Evolutionary conservation across 1,284 basidiomycete genomes (phyloP).

Genomic region (Ganoderma lucidum): DNA sequence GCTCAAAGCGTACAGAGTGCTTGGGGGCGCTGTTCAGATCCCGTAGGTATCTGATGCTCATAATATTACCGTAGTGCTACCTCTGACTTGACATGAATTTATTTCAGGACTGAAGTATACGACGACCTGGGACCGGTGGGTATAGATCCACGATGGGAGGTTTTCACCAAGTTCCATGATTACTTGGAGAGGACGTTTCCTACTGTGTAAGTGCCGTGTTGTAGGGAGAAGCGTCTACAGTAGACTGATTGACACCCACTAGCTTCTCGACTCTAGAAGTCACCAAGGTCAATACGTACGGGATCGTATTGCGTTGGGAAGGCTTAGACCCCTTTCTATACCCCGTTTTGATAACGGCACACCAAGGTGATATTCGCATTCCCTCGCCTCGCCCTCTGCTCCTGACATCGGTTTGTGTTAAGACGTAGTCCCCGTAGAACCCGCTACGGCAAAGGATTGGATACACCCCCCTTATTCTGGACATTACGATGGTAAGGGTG

Average conservation of each 20-base stretch:
- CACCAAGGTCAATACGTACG: slow-evolving; percentile 69
- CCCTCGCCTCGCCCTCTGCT: not conserved
- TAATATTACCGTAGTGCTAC: not conserved
- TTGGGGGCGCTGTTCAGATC: slow-evolving; percentile 34
- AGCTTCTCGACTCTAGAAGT: slow-evolving; percentile 61
- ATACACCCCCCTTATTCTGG: slow-evolving; percentile 45
- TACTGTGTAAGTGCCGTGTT: slow-evolving; percentile 42
- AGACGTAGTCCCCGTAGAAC: slow-evolving; percentile 67
- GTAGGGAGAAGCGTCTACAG: slow-evolving; percentile 19
- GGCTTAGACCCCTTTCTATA: slow-evolving; percentile 62
- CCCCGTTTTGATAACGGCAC: slow-evolving; percentile 70
- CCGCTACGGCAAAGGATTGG: slow-evolving; percentile 61
- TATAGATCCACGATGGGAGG: slow-evolving; percentile 52
- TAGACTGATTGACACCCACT: not conserved
- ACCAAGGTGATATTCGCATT: slow-evolving; percentile 56
- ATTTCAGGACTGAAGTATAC: slow-evolving; percentile 39
- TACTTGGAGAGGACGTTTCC: slow-evolving; percentile 51
- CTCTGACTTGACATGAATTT: not conserved
- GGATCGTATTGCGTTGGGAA: slow-evolving; percentile 68
- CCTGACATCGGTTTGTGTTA: not conserved
- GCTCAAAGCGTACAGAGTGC: slow-evolving; percentile 24
- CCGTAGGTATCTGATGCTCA: slow-evolving; percentile 28
- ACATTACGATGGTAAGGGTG: slow-evolving; percentile 41
- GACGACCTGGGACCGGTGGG: slow-evolving; percentile 43
- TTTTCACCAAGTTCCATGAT: slow-evolving; percentile 47